A percentile compares a stretch with the other conserved stretches of the same genome.
Evolutionary conservation across 805 yeast species (phyloP).

Genomic region (Zygotorulaspora florentina): DNA sequence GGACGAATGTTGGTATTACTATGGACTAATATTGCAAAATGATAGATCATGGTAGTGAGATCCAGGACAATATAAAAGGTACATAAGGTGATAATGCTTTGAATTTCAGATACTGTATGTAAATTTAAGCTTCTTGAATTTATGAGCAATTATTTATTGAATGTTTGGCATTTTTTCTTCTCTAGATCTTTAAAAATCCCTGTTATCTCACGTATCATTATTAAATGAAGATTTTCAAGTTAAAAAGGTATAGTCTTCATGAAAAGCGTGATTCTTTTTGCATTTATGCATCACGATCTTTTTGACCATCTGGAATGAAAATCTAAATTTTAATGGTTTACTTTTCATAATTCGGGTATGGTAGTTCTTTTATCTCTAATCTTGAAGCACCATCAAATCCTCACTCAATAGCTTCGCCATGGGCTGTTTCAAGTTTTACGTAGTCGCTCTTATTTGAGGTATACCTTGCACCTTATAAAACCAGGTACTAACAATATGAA

Average conservation of each 20-base stretch:
- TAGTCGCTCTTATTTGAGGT: too few relatives aligned
- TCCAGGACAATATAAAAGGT: constrained; percentile 17
- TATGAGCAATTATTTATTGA: background rate
- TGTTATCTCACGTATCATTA: background rate
- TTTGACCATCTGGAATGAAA: constrained; percentile 35
- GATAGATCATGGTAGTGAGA: constrained; percentile 22
- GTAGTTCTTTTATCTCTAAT: constrained; percentile 36
- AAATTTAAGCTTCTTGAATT: background rate
- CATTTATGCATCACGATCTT: constrained; percentile 24
- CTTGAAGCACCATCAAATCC: constrained; percentile 38
- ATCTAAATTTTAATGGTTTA: constrained; percentile 28
- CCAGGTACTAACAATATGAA: too few relatives aligned
- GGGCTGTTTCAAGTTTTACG: too few relatives aligned
- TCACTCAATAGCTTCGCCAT: too few relatives aligned
- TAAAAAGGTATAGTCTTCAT: too few relatives aligned
- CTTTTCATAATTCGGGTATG: constrained; percentile 39
- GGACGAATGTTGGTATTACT: constrained; percentile 17
- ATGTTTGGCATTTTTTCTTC: background rate
- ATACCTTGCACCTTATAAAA: too few relatives aligned
- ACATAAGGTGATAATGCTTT: constrained; percentile 27
- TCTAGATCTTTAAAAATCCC: background rate
- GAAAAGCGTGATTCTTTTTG: too few relatives aligned
- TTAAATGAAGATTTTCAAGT: constrained; percentile 13
- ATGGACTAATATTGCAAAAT: constrained; percentile 14
- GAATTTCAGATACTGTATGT: constrained; percentile 25